A percentile compares a stretch with the other conserved stretches of the same genome.
These are phyloP conservation scores for Quercus tomentella DNA, from an alignment of 331 rosid species.

Conservation along the genomic window DNA sequence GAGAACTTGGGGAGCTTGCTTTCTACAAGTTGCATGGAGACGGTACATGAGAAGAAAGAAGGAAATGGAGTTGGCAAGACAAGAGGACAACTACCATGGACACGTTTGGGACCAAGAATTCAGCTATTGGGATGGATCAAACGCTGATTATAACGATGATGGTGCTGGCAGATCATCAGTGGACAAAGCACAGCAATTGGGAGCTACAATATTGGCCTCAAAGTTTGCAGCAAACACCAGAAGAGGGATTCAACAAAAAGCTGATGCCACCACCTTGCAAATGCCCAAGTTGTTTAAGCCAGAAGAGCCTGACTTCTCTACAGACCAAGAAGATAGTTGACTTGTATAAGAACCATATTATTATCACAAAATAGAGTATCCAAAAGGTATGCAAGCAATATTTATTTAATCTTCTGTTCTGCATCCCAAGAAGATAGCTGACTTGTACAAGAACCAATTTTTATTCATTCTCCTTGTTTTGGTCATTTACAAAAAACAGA, in stretches of 20 bases:
- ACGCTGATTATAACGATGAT: constrained; percentile 2
- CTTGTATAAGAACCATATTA: background rate
- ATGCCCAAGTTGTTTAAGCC: constrained; percentile 97
- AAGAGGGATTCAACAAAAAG: constrained; percentile 38
- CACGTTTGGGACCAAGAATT: constrained; percentile 24
- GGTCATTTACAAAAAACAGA: background rate
- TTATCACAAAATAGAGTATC: background rate
- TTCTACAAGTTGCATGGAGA: constrained; percentile 84
- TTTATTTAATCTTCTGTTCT: background rate
- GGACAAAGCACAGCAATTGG: constrained; percentile 18
- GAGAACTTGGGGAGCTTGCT: constrained; percentile 85
- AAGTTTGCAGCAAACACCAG: constrained; percentile 72
- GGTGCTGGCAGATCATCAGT: constrained; percentile 7
- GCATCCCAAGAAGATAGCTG: background rate
- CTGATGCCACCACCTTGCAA: constrained; percentile 49
- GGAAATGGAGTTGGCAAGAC: constrained; percentile 50
- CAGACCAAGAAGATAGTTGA: constrained; percentile 25
- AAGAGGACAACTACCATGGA: constrained; percentile 42
- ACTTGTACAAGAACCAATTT: background rate
- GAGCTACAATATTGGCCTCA: constrained; percentile 69
- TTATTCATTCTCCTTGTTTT: background rate
- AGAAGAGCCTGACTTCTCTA: constrained; percentile 77
- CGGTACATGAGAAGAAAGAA: constrained; percentile 50
- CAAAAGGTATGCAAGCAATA: background rate
- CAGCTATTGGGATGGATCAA: background rate